phyloP scores from a whole-genome alignment of 2,329 filamentous ascomycete genomes.

The Biscogniauxia sp. region DNA sequence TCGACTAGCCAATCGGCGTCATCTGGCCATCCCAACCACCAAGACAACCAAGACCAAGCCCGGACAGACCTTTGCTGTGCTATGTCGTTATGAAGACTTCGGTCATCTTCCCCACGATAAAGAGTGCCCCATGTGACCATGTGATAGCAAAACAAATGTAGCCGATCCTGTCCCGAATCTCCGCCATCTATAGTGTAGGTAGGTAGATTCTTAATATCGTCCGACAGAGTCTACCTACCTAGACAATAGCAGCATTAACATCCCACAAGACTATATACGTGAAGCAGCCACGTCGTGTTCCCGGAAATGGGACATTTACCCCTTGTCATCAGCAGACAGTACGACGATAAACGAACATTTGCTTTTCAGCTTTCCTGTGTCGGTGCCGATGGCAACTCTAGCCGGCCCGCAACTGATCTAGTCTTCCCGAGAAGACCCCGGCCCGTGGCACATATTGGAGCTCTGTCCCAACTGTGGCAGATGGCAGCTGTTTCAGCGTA shows the following conservation, averaged over 20 bases:
- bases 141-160: neutral
- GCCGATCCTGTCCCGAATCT: neutral
- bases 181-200: neutral
- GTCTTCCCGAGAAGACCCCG: neutral
- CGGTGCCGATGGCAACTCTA: neutral
- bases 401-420: neutral
- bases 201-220: neutral
- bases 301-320: neutral
- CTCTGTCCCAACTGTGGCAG: neutral
- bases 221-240: neutral
- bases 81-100: neutral
- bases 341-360: neutral
- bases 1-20: conserved; percentile 16
- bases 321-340: neutral
- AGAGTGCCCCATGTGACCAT: neutral
- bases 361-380: neutral
- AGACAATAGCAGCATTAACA: neutral
- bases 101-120: neutral
- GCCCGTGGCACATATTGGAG: neutral
- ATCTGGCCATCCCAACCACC: conserved; percentile 5
- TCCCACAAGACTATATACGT: neutral
- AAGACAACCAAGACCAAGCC: conserved; percentile 7
- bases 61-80: neutral
- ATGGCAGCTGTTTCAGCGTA: neutral
- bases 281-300: neutral